Evolutionary conservation across 805 yeast species (phyloP), one percentile per base, ranked within the genome.

Genomic region (Myxozyma monticola): DNA sequence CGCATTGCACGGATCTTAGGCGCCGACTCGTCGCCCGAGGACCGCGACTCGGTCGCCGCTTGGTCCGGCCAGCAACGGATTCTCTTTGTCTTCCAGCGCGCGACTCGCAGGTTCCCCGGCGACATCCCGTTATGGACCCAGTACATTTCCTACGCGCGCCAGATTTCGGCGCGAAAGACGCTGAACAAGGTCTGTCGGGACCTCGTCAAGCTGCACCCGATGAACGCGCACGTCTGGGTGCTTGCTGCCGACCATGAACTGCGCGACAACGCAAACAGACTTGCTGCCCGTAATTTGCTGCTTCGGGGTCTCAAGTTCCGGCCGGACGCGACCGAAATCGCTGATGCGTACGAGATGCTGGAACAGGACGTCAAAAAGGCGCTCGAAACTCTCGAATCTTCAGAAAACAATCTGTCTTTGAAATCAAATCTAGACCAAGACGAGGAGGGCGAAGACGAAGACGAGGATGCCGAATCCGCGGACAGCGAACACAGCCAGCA

Each of bases 161-260:
- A 60, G 26, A 58, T 61, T 17, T 62, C 68, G 21, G 59, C 71
- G 42, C 49, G 60, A 25, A 56, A 68, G 18, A 62, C 64, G 21
- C 61, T 70, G 22, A 64, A 63, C 48, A 81, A 81, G 57, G 81
- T 88, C 6, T 88, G 89, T 26, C 29, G 45, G 6, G 22, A 24
- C 12, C 15, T 50, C 15, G 39, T 50, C 25, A 88, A 84, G 68
- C 71, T 89, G 56, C 98, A 93, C 65, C 98, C 99, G n/a, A 78
- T 85, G 37, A 86, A 90, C 63, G 79, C 88, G 1, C 85, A 84
- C 60, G 85, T 91, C 15, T 93, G 99, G 99, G 79, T 93, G 37
- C 79, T 88, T 62, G 97, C 96, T 21, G 96, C 97, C 26, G 87
- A 87, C 65, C 88, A 88, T 69, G 98, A 93, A 70, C 84, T 87